These are phyloP conservation scores for Russula virescens DNA, from an alignment of 768 basidiomycete genomes.

Conservation along the genomic window DNA sequence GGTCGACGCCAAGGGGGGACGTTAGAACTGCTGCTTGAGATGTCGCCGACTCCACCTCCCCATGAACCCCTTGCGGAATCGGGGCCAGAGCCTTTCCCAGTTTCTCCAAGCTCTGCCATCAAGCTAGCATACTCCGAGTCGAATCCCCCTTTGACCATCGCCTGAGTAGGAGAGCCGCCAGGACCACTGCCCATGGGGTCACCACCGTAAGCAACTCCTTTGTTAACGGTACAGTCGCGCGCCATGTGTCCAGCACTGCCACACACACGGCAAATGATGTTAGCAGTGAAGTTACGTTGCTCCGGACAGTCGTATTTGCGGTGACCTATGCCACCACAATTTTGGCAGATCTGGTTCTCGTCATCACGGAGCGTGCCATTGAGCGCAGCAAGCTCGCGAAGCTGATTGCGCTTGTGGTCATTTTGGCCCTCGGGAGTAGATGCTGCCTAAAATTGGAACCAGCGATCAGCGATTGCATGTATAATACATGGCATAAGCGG, in stretches of 20 bases:
- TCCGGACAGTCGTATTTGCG: constrained; percentile 99
- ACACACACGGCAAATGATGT: constrained; percentile 98
- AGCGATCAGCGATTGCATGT: constrained; percentile 5
- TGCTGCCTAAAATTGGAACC: constrained; percentile 63
- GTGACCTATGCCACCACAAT: constrained; percentile 89
- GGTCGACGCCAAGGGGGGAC: constrained; percentile 90
- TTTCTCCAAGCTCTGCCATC: constrained; percentile 97
- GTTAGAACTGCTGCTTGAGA: constrained; percentile 60
- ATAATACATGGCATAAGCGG: neutral
- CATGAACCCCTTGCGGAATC: constrained; percentile 54
- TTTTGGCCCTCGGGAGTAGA: constrained; percentile 99
- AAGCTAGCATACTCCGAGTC: constrained; percentile 97
- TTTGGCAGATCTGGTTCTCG: constrained; percentile 99
- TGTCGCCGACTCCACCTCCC: constrained; percentile 52
- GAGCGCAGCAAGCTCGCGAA: constrained; percentile 93
- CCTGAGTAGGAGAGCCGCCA: constrained; percentile 37
- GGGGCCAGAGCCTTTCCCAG: constrained; percentile 47
- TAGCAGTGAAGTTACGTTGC: constrained; percentile 97
- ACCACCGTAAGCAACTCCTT: constrained; percentile 37
- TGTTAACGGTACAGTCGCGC: constrained; percentile 92
- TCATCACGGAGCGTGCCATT: constrained; percentile 99
- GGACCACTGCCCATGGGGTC: constrained; percentile 51
- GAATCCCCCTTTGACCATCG: constrained; percentile 68
- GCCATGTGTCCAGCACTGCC: constrained; percentile 99
- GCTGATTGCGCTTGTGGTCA: constrained; percentile 98